Percentiles rank a stretch among this genome's conserved stretches.
Conservation (phyloP, 345 rosid genomes). For the Lumnitzera littorea region DNA sequence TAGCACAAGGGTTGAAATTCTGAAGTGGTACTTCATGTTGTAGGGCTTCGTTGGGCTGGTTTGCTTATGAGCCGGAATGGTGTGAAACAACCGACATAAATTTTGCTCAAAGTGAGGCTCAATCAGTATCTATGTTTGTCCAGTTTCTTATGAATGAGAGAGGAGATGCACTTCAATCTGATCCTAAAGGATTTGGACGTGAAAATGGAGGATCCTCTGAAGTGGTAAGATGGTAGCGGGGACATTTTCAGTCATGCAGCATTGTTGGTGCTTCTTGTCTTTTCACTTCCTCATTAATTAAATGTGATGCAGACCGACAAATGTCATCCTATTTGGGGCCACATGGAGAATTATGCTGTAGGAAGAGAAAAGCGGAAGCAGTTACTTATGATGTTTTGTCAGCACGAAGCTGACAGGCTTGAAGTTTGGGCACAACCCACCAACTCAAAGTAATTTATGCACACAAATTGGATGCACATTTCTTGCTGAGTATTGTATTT, state of each 20-base stretch:
- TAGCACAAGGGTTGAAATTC: no score
- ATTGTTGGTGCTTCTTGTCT: no score
- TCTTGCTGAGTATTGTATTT: neutral
- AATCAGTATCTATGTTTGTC: slow-evolving; percentile 69
- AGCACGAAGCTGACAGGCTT: slow-evolving; percentile 98
- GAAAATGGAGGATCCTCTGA: slow-evolving; percentile 57
- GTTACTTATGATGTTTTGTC: slow-evolving; percentile 90
- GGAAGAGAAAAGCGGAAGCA: slow-evolving; percentile 91
- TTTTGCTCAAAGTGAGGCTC: slow-evolving; percentile 83
- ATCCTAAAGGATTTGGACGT: slow-evolving; percentile 48
- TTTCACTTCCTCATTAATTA: neutral
- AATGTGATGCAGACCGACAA: slow-evolving; percentile 49
- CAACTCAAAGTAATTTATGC: slow-evolving; percentile 55
- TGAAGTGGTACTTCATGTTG: slow-evolving; percentile 17
- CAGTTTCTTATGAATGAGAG: slow-evolving; percentile 70
- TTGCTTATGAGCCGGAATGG: slow-evolving; percentile 97
- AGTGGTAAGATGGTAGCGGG: slow-evolving; percentile 36
- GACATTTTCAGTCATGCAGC: no score
- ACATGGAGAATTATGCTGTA: slow-evolving; percentile 66
- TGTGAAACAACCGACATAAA: slow-evolving; percentile 52
- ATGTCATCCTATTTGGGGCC: slow-evolving; percentile 94
- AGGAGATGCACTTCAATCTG: slow-evolving; percentile 50
- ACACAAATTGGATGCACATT: neutral
- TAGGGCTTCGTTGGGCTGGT: slow-evolving; percentile 97
- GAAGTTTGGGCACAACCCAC: slow-evolving; percentile 98